Base-by-base conservation (phyloP, 2,329 filamentous ascomycete species). In the Trichoderma harzianum region DNA sequence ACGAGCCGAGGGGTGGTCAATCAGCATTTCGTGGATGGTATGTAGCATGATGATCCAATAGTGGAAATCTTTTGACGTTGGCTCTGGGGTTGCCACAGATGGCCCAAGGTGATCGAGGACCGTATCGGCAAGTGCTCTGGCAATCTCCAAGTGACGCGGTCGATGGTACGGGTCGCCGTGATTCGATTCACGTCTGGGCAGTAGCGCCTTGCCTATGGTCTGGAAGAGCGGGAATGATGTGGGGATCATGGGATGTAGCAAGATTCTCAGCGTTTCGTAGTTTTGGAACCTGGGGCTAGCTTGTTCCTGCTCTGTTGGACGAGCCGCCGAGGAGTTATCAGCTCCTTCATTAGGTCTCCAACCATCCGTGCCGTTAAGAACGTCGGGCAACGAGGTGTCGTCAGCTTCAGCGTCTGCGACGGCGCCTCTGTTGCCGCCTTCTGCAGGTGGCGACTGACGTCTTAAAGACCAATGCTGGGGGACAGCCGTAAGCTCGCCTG, bases 211-310 rank as follows among this genome's bases (percentile, higher is more conserved):
- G 14, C 95, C 95, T 57, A 98, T 84, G 1, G 90, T 91, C 77
- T 97, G 93, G 78, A 97, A 92, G 76, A 98, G 92, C 0, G 92
- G 91, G 21, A 93, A 92, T n/a, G 95, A 92, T 3, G 91, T 91
- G 10, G 90, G 90, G 26, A 95, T 91, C 76, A 97, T 88, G 39
- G 93, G 91, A 76, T 92, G 91, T 14, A 98, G 86, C 12, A 98
- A 84, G 75, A 91, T 91, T 47, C 92, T 89, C 58, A 98, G 85
- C 14, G 89, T 91, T 78, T 92, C 90, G 53, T 92, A 94, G 79
- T 98, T 99, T 78, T 92, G 82, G 75, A 84, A 89, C n/a, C 84
- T 82, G 26, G 84, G 77, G 21, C 81, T 84, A 18, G 79, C 76
- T 68, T 82, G 79, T 73, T 86, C 84, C 72, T 84, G 81, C 34